These are phyloP conservation scores for Atalantia buxifolia DNA, from an alignment of 345 rosid genomes.

Conservation along the genomic window DNA sequence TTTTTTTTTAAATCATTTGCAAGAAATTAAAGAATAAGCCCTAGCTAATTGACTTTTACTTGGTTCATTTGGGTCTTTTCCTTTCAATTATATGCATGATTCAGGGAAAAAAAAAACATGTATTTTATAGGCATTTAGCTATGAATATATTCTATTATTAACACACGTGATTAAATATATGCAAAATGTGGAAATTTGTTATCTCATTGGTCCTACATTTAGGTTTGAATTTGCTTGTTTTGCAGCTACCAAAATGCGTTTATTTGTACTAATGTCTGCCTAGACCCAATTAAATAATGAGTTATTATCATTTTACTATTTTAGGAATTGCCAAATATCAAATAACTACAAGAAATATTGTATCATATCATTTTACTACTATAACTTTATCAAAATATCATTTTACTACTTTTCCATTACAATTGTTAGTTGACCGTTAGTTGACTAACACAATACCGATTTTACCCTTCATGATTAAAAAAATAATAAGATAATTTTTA, in stretches of 20 bases:
- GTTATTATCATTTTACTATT: too few relatives aligned
- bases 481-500: too few relatives aligned
- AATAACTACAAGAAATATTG: too few relatives aligned
- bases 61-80: not conserved
- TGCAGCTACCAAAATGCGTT: not conserved
- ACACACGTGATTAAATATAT: not conserved
- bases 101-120: not conserved
- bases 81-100: not conserved
- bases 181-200: not conserved
- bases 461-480: too few relatives aligned
- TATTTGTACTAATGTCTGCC: not conserved
- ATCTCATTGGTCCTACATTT: not conserved
- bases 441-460: too few relatives aligned
- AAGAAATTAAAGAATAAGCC: slow-evolving; percentile 10
- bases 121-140: not conserved
- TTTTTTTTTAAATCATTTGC: not conserved
- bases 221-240: not conserved
- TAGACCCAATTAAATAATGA: not conserved
- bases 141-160: not conserved
- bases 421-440: too few relatives aligned
- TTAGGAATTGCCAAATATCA: too few relatives aligned
- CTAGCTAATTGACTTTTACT: slow-evolving; percentile 17
- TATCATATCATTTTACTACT: too few relatives aligned
- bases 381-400: too few relatives aligned
- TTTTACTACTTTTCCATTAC: too few relatives aligned